Conservation (phyloP, 495 filamentous ascomycete genomes). For the Xylaria telfairii region DNA sequence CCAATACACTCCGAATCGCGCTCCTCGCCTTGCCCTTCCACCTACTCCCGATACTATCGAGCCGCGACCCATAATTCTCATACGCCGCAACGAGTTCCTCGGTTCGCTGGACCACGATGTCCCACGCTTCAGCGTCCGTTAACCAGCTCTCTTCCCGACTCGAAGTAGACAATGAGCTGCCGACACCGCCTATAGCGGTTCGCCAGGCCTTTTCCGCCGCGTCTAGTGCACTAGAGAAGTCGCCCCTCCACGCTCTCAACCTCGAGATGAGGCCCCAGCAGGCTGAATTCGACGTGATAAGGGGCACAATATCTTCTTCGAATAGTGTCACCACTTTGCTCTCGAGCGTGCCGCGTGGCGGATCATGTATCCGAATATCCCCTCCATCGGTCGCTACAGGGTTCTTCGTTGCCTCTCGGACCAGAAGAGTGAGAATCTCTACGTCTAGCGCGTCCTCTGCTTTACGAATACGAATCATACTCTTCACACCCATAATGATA, state of each 20-base stretch:
- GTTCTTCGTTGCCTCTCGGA: slow-evolving; percentile 67
- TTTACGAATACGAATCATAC: slow-evolving; percentile 76
- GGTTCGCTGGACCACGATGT: slow-evolving; percentile 66
- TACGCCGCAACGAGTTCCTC: slow-evolving; percentile 69
- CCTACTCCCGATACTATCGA: slow-evolving; percentile 58
- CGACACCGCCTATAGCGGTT: slow-evolving; percentile 57
- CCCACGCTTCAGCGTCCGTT: slow-evolving; percentile 59
- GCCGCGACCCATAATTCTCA: slow-evolving; percentile 64
- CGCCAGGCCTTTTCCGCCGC: slow-evolving; percentile 92
- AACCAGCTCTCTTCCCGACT: slow-evolving; percentile 50
- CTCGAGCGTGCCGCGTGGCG: slow-evolving; percentile 53
- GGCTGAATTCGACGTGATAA: slow-evolving; percentile 79
- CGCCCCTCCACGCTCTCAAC: slow-evolving; percentile 71
- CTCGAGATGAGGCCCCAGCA: slow-evolving; percentile 77
- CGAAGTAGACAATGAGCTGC: slow-evolving; percentile 29
- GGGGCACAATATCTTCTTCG: slow-evolving; percentile 71
- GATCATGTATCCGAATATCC: slow-evolving; percentile 48
- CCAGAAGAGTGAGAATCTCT: slow-evolving; percentile 70
- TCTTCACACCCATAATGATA: slow-evolving; percentile 71
- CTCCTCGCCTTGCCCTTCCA: slow-evolving; percentile 91
- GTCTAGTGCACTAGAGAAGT: slow-evolving; percentile 73
- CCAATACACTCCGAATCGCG: slow-evolving; percentile 79
- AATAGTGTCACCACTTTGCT: slow-evolving; percentile 72
- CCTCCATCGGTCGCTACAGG: slow-evolving; percentile 38
- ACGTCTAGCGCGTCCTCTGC: slow-evolving; percentile 79